Base-by-base conservation (phyloP, 805 yeast genomes). In the Metschnikowia picachoensis region DNA sequence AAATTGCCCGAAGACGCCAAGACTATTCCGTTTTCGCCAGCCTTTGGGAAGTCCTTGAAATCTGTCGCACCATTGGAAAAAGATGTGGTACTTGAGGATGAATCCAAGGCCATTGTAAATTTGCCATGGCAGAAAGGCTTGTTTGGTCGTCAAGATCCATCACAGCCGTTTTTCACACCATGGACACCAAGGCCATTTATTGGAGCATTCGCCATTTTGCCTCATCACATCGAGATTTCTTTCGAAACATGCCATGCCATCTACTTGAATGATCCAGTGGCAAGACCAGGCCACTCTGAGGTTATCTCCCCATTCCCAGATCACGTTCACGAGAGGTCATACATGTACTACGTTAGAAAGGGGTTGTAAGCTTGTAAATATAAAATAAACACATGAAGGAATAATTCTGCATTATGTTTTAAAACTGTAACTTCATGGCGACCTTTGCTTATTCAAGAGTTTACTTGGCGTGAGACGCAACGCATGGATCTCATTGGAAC, bases 271-370 rank as follows among this genome's bases (percentile, higher is more conserved):
- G 96, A 94, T 65, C 99, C 99, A 13, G 90, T 94, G 41, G 96
- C 97, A 12, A 81, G 97, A 65, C 97, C 97, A 7, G 97, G 97
- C 47, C 91, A 87, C 62, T 86, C 96, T 30, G 99, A 94, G 73
- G 95, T 94, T 49, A 87, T 94, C 52, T 75, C 96, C 46, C 99
- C 99, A 44, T 88, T 85, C 66, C 83, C 84, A 33, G 74, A 80
- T 51, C 83, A 82, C 49, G 80, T 83, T 54, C 97, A 92, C 60
- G 94, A 91, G 71, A 82, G 95, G 66, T 96, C 97, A 35, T 91
- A 87, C 75, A 86, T 90, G 94, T 90, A 84, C 79, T 92, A 92
- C 69, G 80, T 80, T 41, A 83, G 90, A 76, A 82, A 79, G 61
- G 87, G 91, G 44, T 55, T 70, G 70, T 72, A 63, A 57, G 39